Evolutionary conservation across 2,329 filamentous ascomycete species (phyloP), one percentile per base, ranked within the genome.

Genomic region (Botryotinia convoluta): DNA sequence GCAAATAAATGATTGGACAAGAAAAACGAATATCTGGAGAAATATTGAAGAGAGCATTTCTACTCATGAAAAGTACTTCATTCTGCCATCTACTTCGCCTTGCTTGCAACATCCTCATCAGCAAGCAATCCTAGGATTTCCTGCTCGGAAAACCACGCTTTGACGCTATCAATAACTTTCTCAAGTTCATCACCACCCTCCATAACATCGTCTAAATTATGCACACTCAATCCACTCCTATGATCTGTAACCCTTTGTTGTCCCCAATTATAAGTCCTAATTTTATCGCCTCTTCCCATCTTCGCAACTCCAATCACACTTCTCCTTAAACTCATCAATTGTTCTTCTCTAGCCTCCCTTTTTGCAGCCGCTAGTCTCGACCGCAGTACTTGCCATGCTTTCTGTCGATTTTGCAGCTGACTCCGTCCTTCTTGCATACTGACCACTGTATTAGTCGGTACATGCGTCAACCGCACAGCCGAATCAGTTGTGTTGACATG

Each of bases 401-500:
- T 90, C 75, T 94, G 92, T 62, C 95, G 89, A 83, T 99, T 99
- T 77, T 93, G 90, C 78, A 93, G 90, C 84, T 99, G 96, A 61
- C 94, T 97, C 72, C 96, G 89, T 71, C 91, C 91, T 81, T 99
- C 96, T 82, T 99, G 96, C 87, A 98, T 97, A 20, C 91, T 91
- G 22, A 98, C 95, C 2, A 93, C 89, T 0, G 91, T 96, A 62
- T 92, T 93, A 0, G 94, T 97, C 3, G 96, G 96, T 10, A 92
- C 83, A 84, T 99, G 96, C 2, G 95, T 98, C 79, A 99, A 86
- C 16, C 96, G 91, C 75, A 99, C 93, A 5, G 96, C 96, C 44
- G 94, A 97, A 84, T 99, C 96, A 0, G 96, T 99, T 82, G 95
- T 98, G 84, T 99, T 99, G 81, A 99, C 96, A 83, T 99, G 96